phyloP scores from a whole-genome alignment of 768 basidiomycete genomes.

The Lentinula aciculospora region DNA sequence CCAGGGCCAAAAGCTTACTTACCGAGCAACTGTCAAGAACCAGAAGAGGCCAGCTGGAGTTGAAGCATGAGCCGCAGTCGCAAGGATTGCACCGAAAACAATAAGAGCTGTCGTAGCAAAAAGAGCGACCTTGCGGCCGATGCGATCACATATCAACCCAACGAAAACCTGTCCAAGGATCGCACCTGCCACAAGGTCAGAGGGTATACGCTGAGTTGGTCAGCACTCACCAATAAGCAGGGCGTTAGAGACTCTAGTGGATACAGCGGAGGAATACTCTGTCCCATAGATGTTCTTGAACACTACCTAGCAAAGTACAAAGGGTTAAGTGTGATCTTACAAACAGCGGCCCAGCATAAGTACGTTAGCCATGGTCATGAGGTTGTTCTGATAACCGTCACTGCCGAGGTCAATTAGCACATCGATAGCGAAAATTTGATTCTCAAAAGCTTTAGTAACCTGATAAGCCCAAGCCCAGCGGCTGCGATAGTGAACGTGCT shows the following conservation, averaged over 20 bases:
- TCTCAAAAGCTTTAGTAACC: not conserved
- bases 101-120: conserved; percentile 65
- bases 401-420: not conserved
- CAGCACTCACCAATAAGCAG: conserved; percentile 54
- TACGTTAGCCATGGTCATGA: conserved; percentile 68
- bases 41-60: conserved; percentile 60
- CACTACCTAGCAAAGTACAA: conserved; percentile 47
- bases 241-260: conserved; percentile 67
- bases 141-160: conserved; percentile 65
- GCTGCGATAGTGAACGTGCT: conserved; percentile 60
- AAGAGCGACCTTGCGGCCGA: conserved; percentile 74
- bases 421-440: not conserved
- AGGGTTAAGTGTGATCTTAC: no score
- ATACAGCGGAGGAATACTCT: conserved; percentile 54
- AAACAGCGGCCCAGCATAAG: no score
- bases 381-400: conserved; percentile 48
- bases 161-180: conserved; percentile 57
- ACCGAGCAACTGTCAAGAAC: conserved; percentile 62
- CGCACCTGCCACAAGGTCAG: conserved; percentile 36
- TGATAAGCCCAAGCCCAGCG: conserved; percentile 58
- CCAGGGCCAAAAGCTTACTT: not conserved
- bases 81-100: conserved; percentile 62
- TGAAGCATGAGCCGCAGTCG: conserved; percentile 62
- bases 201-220: conserved; percentile 1
- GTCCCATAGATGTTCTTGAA: conserved; percentile 60